These are phyloP conservation scores for Noccaea caerulescens DNA, from an alignment of 345 rosid species.

Conservation along the genomic window DNA sequence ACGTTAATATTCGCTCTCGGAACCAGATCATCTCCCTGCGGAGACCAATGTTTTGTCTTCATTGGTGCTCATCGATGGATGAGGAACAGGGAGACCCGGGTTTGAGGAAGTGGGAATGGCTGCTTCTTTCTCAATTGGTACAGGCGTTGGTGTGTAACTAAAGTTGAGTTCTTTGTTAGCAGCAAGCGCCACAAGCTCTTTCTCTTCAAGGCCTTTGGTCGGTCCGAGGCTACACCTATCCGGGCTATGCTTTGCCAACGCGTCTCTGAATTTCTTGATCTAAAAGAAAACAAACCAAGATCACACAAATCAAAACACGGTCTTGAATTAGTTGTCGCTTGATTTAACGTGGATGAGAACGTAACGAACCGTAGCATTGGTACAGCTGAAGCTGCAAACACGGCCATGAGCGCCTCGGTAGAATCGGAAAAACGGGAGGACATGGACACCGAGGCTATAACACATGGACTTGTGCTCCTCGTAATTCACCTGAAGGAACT, in stretches of 20 bases:
- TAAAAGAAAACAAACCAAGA: constrained; percentile 27
- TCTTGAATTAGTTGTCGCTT: not conserved
- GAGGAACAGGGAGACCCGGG: constrained; percentile 38
- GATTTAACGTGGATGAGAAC: constrained; percentile 23
- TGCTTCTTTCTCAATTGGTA: constrained; percentile 38
- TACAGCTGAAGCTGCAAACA: constrained; percentile 92
- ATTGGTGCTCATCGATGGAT: constrained; percentile 11
- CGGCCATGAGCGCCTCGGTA: constrained; percentile 92
- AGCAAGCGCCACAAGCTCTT: constrained; percentile 84
- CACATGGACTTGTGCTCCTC: constrained; percentile 98
- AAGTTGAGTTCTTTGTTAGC: constrained; percentile 86
- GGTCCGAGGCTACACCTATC: constrained; percentile 84
- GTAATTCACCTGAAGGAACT: constrained; percentile 85
- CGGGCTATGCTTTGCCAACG: constrained; percentile 79
- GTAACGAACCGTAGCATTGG: constrained; percentile 91
- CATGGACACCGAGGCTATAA: constrained; percentile 89
- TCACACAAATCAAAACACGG: not conserved
- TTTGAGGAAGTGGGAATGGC: not conserved
- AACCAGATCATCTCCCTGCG: constrained; percentile 34
- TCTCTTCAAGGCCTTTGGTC: constrained; percentile 84
- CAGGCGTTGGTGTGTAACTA: constrained; percentile 56
- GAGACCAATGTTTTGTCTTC: constrained; percentile 39
- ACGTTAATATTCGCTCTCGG: constrained; percentile 2
- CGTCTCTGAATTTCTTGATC: constrained; percentile 94
- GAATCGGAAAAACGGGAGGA: constrained; percentile 86